Conservation (phyloP, 257 asterid genomes). For the Leonotis leonurus region DNA sequence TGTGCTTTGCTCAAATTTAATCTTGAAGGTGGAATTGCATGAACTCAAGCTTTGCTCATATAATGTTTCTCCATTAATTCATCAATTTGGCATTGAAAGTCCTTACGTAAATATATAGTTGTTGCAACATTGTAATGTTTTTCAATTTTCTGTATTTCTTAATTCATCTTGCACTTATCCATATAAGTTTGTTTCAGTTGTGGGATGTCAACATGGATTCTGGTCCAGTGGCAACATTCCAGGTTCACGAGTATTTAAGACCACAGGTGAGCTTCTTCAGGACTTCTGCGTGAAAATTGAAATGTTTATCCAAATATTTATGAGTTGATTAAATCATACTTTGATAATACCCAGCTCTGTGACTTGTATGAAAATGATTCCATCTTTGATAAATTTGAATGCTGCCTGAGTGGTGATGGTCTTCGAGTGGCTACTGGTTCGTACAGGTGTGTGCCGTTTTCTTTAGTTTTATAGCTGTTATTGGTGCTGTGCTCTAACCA, state of each 20-base stretch:
- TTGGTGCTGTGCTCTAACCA: background rate
- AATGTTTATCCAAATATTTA: background rate
- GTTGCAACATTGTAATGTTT: background rate
- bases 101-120: background rate
- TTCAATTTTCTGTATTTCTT: constrained; percentile 4
- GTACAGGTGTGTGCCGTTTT: constrained; percentile 45
- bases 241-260: constrained; percentile 83
- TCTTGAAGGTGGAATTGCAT: constrained; percentile 6
- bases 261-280: constrained; percentile 51
- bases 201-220: constrained; percentile 92
- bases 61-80: background rate
- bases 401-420: constrained; percentile 91
- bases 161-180: constrained; percentile 13
- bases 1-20: background rate
- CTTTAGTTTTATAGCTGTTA: background rate
- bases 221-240: constrained; percentile 77
- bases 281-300: constrained; percentile 1
- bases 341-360: constrained; percentile 50
- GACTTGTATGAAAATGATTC: constrained; percentile 87
- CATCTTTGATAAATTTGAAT: constrained; percentile 82
- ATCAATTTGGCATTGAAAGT: background rate
- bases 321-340: constrained; percentile 23
- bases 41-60: background rate
- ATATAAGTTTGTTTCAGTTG: constrained; percentile 40
- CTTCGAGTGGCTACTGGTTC: constrained; percentile 78